phyloP scores from a whole-genome alignment of 805 yeast species.

The Lachancea fermentati region DNA sequence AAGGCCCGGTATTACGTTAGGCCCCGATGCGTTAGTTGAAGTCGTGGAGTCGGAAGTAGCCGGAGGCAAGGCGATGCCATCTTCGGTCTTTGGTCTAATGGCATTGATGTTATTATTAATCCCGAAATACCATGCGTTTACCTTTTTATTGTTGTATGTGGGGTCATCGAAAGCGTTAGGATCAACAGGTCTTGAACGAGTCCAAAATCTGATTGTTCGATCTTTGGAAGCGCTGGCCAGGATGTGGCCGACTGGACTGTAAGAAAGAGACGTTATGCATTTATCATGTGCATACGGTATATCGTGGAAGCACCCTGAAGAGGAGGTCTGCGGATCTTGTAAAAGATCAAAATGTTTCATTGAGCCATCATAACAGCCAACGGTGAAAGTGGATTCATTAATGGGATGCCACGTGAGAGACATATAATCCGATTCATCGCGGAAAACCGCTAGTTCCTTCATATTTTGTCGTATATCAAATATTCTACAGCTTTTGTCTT shows the following conservation, averaged over 20 bases:
- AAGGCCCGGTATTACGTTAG: not conserved
- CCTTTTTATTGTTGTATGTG: slow-evolving; percentile 62
- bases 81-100: slow-evolving; percentile 30
- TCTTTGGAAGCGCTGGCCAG: slow-evolving; percentile 92
- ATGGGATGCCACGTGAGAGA: slow-evolving; percentile 91
- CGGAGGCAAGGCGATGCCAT: slow-evolving; percentile 32
- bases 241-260: slow-evolving; percentile 91
- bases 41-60: slow-evolving; percentile 7
- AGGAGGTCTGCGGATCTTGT: slow-evolving; percentile 30
- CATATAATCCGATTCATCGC: slow-evolving; percentile 82
- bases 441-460: slow-evolving; percentile 66
- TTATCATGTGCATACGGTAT: slow-evolving; percentile 94
- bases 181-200: slow-evolving; percentile 87
- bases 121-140: slow-evolving; percentile 53
- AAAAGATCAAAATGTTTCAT: slow-evolving; percentile 59
- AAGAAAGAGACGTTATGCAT: slow-evolving; percentile 83
- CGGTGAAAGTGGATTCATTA: slow-evolving; percentile 70
- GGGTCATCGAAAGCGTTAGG: slow-evolving; percentile 76
- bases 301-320: slow-evolving; percentile 40
- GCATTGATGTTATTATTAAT: slow-evolving; percentile 34
- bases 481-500: slow-evolving; percentile 83
- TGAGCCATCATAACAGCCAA: slow-evolving; percentile 89
- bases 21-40: not conserved
- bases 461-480: slow-evolving; percentile 77
- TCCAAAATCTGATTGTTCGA: slow-evolving; percentile 83